Evolutionary conservation across 1,284 basidiomycete species (phyloP).

Genomic region (Austroboletus rostrupii): DNA sequence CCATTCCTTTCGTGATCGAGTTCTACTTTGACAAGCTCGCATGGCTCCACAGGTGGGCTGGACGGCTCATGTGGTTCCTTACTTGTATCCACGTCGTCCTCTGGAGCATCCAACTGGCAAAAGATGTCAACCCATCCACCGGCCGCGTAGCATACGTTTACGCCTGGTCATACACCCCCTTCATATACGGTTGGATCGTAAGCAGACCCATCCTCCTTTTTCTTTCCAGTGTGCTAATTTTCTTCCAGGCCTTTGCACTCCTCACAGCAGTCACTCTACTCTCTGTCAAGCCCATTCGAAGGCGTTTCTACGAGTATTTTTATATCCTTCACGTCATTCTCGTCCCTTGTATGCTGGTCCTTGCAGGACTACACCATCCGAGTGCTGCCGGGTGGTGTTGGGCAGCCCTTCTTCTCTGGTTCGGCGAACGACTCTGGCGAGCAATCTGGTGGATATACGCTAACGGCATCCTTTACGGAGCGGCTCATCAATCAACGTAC

Average conservation of each 20-base stretch:
- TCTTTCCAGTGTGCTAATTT: conserved; percentile 14
- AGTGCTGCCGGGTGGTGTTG: conserved; percentile 70
- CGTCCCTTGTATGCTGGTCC: conserved; percentile 58
- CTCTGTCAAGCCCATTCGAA: conserved; percentile 63
- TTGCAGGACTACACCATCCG: conserved; percentile 68
- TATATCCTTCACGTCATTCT: conserved; percentile 70
- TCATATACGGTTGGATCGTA: conserved; percentile 73
- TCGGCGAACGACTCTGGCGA: conserved; percentile 60
- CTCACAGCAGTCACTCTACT: conserved; percentile 66
- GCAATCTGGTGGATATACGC: conserved; percentile 57
- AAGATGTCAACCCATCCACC: conserved; percentile 47
- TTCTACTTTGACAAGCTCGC: conserved; percentile 77
- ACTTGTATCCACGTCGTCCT: conserved; percentile 65
- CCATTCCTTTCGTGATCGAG: conserved; percentile 65
- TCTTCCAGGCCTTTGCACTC: conserved; percentile 59
- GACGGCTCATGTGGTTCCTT: conserved; percentile 71
- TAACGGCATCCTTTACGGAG: conserved; percentile 48
- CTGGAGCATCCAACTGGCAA: conserved; percentile 72
- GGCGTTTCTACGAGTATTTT: conserved; percentile 72
- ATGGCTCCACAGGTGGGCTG: conserved; percentile 70
- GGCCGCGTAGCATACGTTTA: conserved; percentile 56
- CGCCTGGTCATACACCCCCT: conserved; percentile 66
- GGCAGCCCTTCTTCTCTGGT: conserved; percentile 63
- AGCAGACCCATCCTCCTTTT: conserved; percentile 26
- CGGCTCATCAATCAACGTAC: not conserved